These are phyloP conservation scores for Termitomyces heimii DNA, from an alignment of 768 basidiomycete species.

Conservation along the genomic window DNA sequence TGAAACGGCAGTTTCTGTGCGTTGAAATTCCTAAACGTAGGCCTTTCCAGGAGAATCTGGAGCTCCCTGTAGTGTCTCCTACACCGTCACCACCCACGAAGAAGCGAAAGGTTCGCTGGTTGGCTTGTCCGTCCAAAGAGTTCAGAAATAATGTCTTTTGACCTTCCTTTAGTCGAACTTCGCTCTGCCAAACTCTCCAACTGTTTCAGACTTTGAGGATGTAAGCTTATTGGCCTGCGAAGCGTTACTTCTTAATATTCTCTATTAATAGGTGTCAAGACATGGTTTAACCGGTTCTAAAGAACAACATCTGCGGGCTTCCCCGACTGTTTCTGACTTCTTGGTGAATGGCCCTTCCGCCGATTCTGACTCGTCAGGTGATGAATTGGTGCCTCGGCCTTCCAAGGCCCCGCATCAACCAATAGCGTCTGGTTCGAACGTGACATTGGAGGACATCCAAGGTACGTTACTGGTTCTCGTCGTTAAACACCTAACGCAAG, in stretches of 20 bases:
- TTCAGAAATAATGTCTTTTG: not conserved
- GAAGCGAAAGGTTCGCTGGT: conserved; percentile 7
- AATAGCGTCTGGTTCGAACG: conserved; percentile 10
- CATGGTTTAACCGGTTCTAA: not conserved
- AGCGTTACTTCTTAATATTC: not conserved
- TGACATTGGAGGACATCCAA: conserved; percentile 7
- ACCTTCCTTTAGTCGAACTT: not conserved
- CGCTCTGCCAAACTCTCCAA: conserved; percentile 9
- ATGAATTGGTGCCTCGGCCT: not conserved
- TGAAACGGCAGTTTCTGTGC: conserved; percentile 11
- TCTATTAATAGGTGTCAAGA: not conserved
- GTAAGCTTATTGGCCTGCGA: not conserved
- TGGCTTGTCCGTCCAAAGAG: not conserved
- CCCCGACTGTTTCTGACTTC: conserved; percentile 15
- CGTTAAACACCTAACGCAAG: not conserved
- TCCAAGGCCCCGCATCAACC: not conserved
- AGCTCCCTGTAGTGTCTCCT: not conserved
- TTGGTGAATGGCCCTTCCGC: not conserved
- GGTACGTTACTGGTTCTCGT: not conserved
- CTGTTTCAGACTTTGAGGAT: conserved; percentile 15
- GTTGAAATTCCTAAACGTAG: conserved; percentile 13
- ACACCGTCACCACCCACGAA: conserved; percentile 5
- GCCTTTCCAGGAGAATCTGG: conserved; percentile 1
- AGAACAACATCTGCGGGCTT: not conserved
- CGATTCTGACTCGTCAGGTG: not conserved